Percentiles rank a stretch among this genome's conserved stretches.
phyloP scores from a whole-genome alignment of 331 rosid genomes.

The Malus hybrid region DNA sequence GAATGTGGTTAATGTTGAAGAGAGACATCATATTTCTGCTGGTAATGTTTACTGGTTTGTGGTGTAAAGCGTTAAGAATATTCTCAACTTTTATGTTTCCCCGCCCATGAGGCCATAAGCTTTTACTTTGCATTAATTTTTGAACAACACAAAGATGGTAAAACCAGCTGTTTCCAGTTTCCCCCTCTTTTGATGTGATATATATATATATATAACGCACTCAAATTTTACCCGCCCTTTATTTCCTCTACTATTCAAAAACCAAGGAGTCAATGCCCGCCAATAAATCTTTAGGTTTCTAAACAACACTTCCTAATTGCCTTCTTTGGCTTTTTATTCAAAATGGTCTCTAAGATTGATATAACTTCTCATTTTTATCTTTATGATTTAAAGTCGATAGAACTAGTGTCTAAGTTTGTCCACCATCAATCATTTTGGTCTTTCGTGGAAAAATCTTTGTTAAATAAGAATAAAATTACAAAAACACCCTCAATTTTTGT shows the following conservation, averaged over 20 bases:
- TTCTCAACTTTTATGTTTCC: not conserved
- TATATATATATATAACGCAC: not conserved
- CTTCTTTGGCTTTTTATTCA: no score
- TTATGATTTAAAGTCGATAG: no score
- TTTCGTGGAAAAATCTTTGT: no score
- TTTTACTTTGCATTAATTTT: not conserved
- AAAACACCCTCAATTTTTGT: no score
- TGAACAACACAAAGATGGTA: not conserved
- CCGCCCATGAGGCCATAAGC: not conserved
- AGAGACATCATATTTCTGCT: slow-evolving; percentile 4
- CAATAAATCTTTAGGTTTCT: not conserved
- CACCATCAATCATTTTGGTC: no score
- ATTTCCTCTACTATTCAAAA: not conserved
- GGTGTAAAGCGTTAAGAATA: not conserved
- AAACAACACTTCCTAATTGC: no score
- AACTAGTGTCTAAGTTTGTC: no score
- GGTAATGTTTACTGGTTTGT: not conserved
- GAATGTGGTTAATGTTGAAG: slow-evolving; percentile 21
- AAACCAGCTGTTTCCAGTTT: not conserved
- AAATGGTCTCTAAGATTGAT: no score
- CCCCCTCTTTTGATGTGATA: not conserved
- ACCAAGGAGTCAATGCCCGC: not conserved
- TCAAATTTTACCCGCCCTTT: not conserved
- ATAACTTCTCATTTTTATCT: no score
- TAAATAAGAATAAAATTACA: no score